These are phyloP conservation scores for Phytophthora litchii DNA, from an alignment of 352 stramenopile species.

Conservation along the genomic window DNA sequence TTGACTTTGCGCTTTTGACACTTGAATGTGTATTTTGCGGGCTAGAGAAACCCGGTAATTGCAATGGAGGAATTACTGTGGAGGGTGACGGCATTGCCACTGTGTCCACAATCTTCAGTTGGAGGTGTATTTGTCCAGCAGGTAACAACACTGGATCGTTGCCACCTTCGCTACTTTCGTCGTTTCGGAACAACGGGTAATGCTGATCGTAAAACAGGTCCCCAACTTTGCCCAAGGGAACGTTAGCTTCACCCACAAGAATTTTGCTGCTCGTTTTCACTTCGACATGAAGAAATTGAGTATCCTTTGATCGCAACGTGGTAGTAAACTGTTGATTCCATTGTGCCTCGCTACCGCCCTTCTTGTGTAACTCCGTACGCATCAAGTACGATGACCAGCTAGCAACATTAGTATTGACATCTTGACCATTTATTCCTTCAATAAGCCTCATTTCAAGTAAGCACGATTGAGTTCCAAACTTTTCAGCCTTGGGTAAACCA, in stretches of 20 bases:
- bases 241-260: conserved; percentile 62
- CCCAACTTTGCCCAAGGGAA: conserved; percentile 48
- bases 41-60: conserved; percentile 31
- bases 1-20: conserved; percentile 22
- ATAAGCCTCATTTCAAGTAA: conserved; percentile 64
- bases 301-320: conserved; percentile 52
- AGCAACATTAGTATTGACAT: conserved; percentile 10
- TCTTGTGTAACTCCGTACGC: conserved; percentile 76
- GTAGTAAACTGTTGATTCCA: conserved; percentile 86
- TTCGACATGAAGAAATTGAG: conserved; percentile 53
- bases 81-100: conserved; percentile 6
- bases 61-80: conserved; percentile 30
- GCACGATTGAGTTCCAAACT: conserved; percentile 81
- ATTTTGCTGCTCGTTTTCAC: conserved; percentile 76
- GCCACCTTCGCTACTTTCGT: conserved; percentile 14
- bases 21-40: conserved; percentile 1
- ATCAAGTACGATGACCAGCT: conserved; percentile 37
- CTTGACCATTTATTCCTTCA: conserved; percentile 12
- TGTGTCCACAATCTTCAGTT: conserved; percentile 68
- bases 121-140: conserved; percentile 66
- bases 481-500: conserved; percentile 66
- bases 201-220: conserved; percentile 69
- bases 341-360: conserved; percentile 78
- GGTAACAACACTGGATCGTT: conserved; percentile 25
- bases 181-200: conserved; percentile 51